phyloP scores from a whole-genome alignment of 148 eudicot genomes.

The Arctostaphylos glauca region DNA sequence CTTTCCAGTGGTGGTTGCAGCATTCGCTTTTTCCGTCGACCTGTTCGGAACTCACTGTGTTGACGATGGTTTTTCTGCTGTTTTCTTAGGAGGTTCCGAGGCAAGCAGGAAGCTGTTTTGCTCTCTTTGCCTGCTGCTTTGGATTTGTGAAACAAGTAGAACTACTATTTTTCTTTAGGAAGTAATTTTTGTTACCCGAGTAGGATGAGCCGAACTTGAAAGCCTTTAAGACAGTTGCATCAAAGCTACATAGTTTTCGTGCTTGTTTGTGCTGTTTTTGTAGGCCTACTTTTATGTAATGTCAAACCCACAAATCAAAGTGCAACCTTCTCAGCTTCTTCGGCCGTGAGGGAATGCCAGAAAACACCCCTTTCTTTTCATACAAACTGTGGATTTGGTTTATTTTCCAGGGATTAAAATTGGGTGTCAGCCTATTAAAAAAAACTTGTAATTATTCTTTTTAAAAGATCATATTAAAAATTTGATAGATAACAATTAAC shows the following conservation, averaged over 20 bases:
- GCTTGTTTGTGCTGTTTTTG: neutral
- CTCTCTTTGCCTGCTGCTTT: neutral
- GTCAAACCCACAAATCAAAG: neutral
- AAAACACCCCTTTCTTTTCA: neutral
- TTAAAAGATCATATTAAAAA: too few species aligned
- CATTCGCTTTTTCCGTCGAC: neutral
- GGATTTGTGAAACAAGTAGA: neutral
- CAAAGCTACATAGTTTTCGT: neutral
- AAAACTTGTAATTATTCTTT: too few species aligned
- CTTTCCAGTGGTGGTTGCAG: slow-evolving; percentile 6
- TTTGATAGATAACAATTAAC: too few species aligned
- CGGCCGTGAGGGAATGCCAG: neutral
- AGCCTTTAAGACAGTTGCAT: neutral
- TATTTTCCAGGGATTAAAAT: too few species aligned
- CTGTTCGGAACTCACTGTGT: neutral
- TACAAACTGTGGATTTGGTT: too few species aligned
- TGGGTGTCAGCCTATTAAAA: too few species aligned
- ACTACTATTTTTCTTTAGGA: neutral
- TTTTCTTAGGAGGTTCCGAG: neutral
- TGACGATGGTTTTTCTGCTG: neutral
- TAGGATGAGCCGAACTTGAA: neutral
- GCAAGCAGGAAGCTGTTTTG: too few species aligned
- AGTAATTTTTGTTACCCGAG: neutral
- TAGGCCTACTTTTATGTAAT: neutral
- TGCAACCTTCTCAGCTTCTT: neutral